Evolutionary conservation across 495 filamentous ascomycete species (phyloP).

Genomic region (Hyaloscypha finlandica): DNA sequence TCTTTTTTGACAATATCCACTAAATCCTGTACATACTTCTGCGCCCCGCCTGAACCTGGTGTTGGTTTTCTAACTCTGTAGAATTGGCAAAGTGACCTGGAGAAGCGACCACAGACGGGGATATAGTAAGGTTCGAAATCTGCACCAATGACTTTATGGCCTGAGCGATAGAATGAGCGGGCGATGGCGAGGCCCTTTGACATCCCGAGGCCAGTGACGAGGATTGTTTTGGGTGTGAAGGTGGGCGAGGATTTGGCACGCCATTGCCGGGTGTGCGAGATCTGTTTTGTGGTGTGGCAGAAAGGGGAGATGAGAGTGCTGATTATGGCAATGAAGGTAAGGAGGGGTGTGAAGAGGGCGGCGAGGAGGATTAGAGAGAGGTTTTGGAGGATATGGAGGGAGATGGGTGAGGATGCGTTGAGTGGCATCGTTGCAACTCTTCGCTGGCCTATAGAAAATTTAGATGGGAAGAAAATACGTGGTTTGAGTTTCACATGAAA

Average conservation of each 20-base stretch:
- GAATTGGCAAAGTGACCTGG: slow-evolving; percentile 48
- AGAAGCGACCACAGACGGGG: slow-evolving; percentile 43
- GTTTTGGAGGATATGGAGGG: slow-evolving; percentile 49
- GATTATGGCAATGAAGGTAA: slow-evolving; percentile 35
- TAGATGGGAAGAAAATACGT: background rate
- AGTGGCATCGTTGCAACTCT: slow-evolving; percentile 6
- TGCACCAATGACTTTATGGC: slow-evolving; percentile 71
- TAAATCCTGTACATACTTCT: slow-evolving; percentile 36
- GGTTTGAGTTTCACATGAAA: background rate
- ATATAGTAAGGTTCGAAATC: slow-evolving; percentile 55
- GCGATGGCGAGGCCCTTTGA: slow-evolving; percentile 68
- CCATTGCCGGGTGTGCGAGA: background rate
- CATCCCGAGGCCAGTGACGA: slow-evolving; percentile 72
- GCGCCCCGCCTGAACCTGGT: slow-evolving; percentile 25
- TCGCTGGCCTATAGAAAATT: background rate
- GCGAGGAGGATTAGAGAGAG: slow-evolving; percentile 47
- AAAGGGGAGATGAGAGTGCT: slow-evolving; percentile 4
- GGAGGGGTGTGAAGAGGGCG: slow-evolving; percentile 54
- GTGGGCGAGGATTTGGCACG: slow-evolving; percentile 38
- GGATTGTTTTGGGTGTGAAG: slow-evolving; percentile 51
- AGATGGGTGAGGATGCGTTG: background rate
- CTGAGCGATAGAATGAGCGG: slow-evolving; percentile 62
- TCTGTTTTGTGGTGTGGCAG: background rate
- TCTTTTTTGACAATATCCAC: slow-evolving; percentile 59
- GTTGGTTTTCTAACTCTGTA: slow-evolving; percentile 50